Conservation (phyloP, 1,139 yeast genomes). For the Taiozyma sp. region DNA sequence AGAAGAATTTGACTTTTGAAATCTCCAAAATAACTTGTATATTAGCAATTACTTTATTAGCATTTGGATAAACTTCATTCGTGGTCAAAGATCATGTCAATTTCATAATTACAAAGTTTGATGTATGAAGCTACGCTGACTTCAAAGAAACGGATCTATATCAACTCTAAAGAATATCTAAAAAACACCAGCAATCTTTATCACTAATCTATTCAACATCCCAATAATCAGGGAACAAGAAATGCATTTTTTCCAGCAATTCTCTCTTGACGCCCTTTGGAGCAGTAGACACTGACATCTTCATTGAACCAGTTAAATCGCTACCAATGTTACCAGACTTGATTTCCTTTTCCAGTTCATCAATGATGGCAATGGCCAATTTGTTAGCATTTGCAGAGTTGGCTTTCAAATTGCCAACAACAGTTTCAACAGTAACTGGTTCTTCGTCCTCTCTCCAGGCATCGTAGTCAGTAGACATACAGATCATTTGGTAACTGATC, state of each 20-base stretch:
- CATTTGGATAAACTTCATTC: constrained; percentile 3
- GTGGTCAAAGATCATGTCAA: neutral
- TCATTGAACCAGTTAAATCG: constrained; percentile 70
- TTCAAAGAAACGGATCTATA: neutral
- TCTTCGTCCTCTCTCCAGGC: constrained; percentile 96
- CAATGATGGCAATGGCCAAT: constrained; percentile 65
- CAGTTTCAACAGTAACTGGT: constrained; percentile 95
- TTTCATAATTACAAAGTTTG: neutral
- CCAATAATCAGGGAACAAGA: constrained; percentile 93
- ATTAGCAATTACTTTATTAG: constrained; percentile 1
- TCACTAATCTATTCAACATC: constrained; percentile 23
- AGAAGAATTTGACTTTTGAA: constrained; percentile 22
- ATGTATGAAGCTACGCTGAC: neutral
- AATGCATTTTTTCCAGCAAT: constrained; percentile 74
- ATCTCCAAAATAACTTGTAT: neutral
- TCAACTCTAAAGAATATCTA: neutral
- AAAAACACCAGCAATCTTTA: neutral
- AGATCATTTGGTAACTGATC: constrained; percentile 92
- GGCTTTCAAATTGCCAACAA: constrained; percentile 83
- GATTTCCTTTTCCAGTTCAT: constrained; percentile 57
- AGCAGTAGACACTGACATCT: constrained; percentile 73
- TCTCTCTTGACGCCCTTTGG: constrained; percentile 72
- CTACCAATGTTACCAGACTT: constrained; percentile 59
- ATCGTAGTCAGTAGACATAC: constrained; percentile 98
- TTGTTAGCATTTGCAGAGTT: constrained; percentile 82